A percentile compares a stretch with the other conserved stretches of the same genome.
Evolutionary conservation across 2,329 filamentous ascomycete species (phyloP).

Genomic region (Coniochaeta prunicola): DNA sequence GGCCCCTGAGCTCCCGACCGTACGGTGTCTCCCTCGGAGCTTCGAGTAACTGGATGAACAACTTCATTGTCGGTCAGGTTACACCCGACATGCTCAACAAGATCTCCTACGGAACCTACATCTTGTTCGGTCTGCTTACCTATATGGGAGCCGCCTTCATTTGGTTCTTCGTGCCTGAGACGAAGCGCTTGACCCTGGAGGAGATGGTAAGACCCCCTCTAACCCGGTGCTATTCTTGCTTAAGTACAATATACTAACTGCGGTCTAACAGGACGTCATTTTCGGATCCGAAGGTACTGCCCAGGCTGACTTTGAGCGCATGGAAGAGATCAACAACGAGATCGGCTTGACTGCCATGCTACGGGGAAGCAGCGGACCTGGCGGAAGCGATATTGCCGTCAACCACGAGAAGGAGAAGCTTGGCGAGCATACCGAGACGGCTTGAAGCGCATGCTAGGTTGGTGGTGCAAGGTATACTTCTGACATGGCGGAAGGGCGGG

Average conservation of each 20-base stretch:
- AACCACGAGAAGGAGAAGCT: constrained; percentile 15
- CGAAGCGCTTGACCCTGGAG: constrained; percentile 55
- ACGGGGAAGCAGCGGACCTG: constrained; percentile 13
- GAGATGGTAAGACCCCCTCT: constrained; percentile 42
- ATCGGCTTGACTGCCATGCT: constrained; percentile 51
- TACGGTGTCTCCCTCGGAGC: constrained; percentile 66
- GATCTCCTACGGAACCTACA: constrained; percentile 65
- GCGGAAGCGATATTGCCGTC: constrained; percentile 12
- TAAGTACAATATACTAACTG: not conserved
- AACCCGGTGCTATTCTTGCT: not conserved
- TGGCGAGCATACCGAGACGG: constrained; percentile 3
- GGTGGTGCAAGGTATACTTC: not conserved
- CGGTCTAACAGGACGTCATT: constrained; percentile 44
- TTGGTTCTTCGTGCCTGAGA: constrained; percentile 59
- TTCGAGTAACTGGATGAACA: constrained; percentile 58
- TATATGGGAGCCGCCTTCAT: constrained; percentile 54
- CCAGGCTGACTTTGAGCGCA: constrained; percentile 59
- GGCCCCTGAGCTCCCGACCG: constrained; percentile 61
- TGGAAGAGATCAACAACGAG: constrained; percentile 65
- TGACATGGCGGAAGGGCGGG: not conserved
- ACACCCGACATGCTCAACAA: constrained; percentile 59
- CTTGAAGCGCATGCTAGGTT: not conserved
- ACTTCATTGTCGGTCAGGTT: constrained; percentile 60
- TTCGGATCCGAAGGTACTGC: constrained; percentile 62
- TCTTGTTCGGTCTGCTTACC: constrained; percentile 61